Percentiles rank a stretch among this genome's conserved stretches.
Conservation (phyloP, 2,329 filamentous ascomycete species). For the Incumbomyces lentus region DNA sequence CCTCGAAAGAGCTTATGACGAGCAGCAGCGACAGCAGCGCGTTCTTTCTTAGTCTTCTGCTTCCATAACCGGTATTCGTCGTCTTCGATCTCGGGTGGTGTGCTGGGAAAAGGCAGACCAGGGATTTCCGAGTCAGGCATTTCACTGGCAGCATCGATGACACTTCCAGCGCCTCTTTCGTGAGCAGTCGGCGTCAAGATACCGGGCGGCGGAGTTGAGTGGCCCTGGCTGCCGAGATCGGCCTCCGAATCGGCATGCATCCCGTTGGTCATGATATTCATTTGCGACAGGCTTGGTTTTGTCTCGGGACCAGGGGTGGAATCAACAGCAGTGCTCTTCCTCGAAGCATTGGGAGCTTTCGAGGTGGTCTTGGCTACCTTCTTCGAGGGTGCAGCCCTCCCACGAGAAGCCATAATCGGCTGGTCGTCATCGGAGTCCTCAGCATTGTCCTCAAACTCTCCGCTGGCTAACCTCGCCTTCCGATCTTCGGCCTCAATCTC, state of each 20-base stretch:
- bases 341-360: constrained; percentile 58
- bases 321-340: constrained; percentile 44
- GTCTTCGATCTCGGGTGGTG: constrained; percentile 73
- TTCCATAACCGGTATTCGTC: constrained; percentile 95
- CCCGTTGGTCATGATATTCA: constrained; percentile 34
- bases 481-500: constrained; percentile 83
- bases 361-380: constrained; percentile 59
- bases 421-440: constrained; percentile 90
- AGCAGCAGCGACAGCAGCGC: constrained; percentile 75
- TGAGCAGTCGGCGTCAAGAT: constrained; percentile 65
- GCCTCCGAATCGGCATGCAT: constrained; percentile 62
- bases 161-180: constrained; percentile 53
- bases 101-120: constrained; percentile 43
- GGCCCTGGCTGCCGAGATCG: constrained; percentile 60
- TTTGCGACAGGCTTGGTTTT: constrained; percentile 57
- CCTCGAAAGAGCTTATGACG: constrained; percentile 77
- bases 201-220: constrained; percentile 70
- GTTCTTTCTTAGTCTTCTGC: constrained; percentile 93
- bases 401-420: constrained; percentile 94
- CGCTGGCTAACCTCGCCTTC: constrained; percentile 70
- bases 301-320: constrained; percentile 66
- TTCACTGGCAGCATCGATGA: constrained; percentile 52
- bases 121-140: constrained; percentile 82
- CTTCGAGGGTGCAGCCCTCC: constrained; percentile 72
- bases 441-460: constrained; percentile 61